Evolutionary conservation across 495 filamentous ascomycete species (phyloP).

Genomic region (Xylaria sp.): DNA sequence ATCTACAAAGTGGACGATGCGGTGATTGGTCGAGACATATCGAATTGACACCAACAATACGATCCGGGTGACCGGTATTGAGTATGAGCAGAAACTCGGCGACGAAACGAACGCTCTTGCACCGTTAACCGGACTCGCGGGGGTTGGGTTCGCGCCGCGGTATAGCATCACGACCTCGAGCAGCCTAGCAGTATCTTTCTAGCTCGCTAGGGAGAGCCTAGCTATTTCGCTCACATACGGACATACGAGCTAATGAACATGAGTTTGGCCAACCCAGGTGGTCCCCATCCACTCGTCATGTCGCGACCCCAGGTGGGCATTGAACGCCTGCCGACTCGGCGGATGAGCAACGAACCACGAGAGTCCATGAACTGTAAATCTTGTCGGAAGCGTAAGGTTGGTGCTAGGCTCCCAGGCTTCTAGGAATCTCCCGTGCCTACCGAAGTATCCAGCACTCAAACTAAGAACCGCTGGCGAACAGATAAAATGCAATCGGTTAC

Average conservation of each 20-base stretch:
- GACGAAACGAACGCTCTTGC: slow-evolving; percentile 9
- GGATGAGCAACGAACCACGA: slow-evolving; percentile 75
- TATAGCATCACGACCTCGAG: slow-evolving; percentile 15
- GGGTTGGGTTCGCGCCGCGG: not conserved
- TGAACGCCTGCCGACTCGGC: slow-evolving; percentile 77
- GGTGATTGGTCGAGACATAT: slow-evolving; percentile 7
- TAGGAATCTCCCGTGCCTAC: not conserved
- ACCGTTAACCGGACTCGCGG: slow-evolving; percentile 17
- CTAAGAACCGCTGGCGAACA: slow-evolving; percentile 43
- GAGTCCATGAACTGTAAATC: slow-evolving; percentile 96
- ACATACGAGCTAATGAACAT: slow-evolving; percentile 38
- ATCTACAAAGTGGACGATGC: not conserved
- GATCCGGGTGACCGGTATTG: not conserved
- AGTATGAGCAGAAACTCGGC: slow-evolving; percentile 19
- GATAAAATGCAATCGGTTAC: slow-evolving; percentile 90
- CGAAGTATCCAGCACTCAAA: slow-evolving; percentile 20
- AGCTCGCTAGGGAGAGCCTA: not conserved
- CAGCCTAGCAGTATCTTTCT: not conserved
- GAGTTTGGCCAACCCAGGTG: slow-evolving; percentile 39
- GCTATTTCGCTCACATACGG: not conserved
- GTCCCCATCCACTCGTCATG: slow-evolving; percentile 56
- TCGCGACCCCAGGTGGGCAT: slow-evolving; percentile 84
- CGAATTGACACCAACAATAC: not conserved
- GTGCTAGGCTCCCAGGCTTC: slow-evolving; percentile 8
- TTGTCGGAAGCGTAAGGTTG: slow-evolving; percentile 85